Percentiles rank a stretch among this genome's conserved stretches.
Evolutionary conservation across 768 basidiomycete genomes (phyloP).

Genomic region (Tricholomella constricta): DNA sequence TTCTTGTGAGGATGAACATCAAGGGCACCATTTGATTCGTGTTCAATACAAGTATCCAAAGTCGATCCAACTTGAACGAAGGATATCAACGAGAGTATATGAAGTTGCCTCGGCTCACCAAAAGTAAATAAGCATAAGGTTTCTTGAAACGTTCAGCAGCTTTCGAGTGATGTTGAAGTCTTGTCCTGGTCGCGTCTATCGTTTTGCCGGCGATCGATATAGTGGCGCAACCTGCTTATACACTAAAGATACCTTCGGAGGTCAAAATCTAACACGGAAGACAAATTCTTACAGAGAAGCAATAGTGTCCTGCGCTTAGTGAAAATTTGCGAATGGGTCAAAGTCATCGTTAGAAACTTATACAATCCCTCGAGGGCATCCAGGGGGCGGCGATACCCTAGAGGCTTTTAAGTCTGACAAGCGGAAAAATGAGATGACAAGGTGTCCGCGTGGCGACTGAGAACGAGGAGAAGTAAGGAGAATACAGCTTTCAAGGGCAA

Average conservation of each 20-base stretch:
- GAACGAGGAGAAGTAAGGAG: too few relatives aligned
- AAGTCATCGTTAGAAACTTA: slow-evolving; percentile 52
- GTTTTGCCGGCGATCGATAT: slow-evolving; percentile 63
- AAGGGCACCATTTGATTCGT: too few relatives aligned
- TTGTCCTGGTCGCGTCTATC: slow-evolving; percentile 55
- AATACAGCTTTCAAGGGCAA: too few relatives aligned
- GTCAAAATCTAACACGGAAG: background rate
- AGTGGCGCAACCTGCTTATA: slow-evolving; percentile 36
- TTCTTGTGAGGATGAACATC: too few relatives aligned
- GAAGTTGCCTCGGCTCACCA: slow-evolving; percentile 50
- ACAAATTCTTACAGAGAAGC: slow-evolving; percentile 50
- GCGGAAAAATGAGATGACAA: slow-evolving; percentile 48
- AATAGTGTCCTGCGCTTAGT: slow-evolving; percentile 56
- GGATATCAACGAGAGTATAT: slow-evolving; percentile 30
- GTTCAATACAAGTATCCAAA: slow-evolving; percentile 42
- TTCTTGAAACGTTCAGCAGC: slow-evolving; percentile 1
- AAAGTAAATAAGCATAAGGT: background rate
- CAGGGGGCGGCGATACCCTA: slow-evolving; percentile 42
- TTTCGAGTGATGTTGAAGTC: slow-evolving; percentile 56
- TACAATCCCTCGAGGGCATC: slow-evolving; percentile 60
- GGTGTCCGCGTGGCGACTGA: slow-evolving; percentile 19
- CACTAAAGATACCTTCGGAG: slow-evolving; percentile 31
- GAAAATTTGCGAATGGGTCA: slow-evolving; percentile 48
- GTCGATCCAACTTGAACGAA: slow-evolving; percentile 55
- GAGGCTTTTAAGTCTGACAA: slow-evolving; percentile 56